phyloP scores from a whole-genome alignment of 2,329 filamentous ascomycete species.

The Tolypocladium amazonense region DNA sequence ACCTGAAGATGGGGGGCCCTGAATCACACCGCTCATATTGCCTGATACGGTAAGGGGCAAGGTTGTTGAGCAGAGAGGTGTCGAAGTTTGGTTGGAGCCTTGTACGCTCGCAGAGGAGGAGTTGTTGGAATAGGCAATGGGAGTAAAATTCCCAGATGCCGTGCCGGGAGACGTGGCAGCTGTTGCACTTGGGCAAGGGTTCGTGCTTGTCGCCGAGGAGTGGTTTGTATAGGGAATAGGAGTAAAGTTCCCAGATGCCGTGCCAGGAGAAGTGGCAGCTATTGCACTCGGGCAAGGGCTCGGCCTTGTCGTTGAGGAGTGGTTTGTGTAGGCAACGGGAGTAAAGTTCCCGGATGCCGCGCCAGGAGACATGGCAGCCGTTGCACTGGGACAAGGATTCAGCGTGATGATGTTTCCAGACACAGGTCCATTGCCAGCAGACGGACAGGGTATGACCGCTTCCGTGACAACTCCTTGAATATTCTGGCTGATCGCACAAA shows the following conservation, averaged over 20 bases:
- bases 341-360: slow-evolving; percentile 1
- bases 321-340: neutral
- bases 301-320: neutral
- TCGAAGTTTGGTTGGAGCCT: neutral
- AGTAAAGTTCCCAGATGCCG: neutral
- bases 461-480: slow-evolving; percentile 4
- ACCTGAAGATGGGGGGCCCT: neutral
- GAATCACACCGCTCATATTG: neutral
- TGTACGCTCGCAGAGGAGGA: neutral
- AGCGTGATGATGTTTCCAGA: slow-evolving; percentile 1
- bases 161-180: neutral
- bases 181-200: no score
- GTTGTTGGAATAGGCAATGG: neutral
- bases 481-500: slow-evolving; percentile 10
- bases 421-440: neutral
- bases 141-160: neutral
- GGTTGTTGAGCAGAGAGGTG: neutral
- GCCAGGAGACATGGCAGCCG: neutral
- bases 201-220: neutral
- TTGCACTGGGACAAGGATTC: neutral
- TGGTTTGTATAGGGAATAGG: neutral
- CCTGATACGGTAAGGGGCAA: no score
- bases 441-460: slow-evolving; percentile 9
- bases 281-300: no score
- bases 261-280: no score